Evolutionary conservation across 768 basidiomycete species (phyloP), one percentile per base, ranked within the genome.

Genomic region (Termitomyces sp.): DNA sequence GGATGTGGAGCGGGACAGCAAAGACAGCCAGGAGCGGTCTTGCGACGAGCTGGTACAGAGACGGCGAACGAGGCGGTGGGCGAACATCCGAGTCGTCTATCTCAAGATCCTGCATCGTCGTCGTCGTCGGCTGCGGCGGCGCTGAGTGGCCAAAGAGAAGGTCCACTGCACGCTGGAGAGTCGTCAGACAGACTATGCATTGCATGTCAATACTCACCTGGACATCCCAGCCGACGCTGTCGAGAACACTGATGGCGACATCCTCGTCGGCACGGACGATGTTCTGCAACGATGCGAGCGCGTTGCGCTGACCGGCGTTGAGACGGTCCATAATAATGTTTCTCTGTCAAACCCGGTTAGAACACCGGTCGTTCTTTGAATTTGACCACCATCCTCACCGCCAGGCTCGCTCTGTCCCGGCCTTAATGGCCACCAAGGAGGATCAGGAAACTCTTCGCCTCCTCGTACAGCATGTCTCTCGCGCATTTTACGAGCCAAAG

Each of bases 401-500:
- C 28, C 28, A 28, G 28, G 28, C 28, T 28, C 28, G 9, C n/a
- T n/a, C n/a, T n/a, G n/a, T n/a, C n/a, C n/a, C n/a, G 32, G 32
- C 32, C 32, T 32, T 34, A 7, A 55, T 55, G 54, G 54, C 54
- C 52, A 85, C 81, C 48, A 87, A 88, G 68, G 89, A 90, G 67
- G 89, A 91, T 66, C 83, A 86, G 73, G 89, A 91, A 70, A 84
- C 82, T 2, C 84, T 94, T 54, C 86, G 85, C 70, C 82, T 86
- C 57, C 86, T 99, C 64, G 91, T 97, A 62, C 94, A 97, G 69
- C 88, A 92, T 75, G 93, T 96, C 67, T 85, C 88, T 45, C 84
- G 96, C 65, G 86, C 89, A 34, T 98, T 99, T 73, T 99, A 98
- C 73, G 97, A 98, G 70, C 79, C 91, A 44, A 91, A 90, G 65